These are phyloP conservation scores for Acarospora socialis DNA, from an alignment of 2,329 filamentous ascomycete genomes.

Conservation along the genomic window DNA sequence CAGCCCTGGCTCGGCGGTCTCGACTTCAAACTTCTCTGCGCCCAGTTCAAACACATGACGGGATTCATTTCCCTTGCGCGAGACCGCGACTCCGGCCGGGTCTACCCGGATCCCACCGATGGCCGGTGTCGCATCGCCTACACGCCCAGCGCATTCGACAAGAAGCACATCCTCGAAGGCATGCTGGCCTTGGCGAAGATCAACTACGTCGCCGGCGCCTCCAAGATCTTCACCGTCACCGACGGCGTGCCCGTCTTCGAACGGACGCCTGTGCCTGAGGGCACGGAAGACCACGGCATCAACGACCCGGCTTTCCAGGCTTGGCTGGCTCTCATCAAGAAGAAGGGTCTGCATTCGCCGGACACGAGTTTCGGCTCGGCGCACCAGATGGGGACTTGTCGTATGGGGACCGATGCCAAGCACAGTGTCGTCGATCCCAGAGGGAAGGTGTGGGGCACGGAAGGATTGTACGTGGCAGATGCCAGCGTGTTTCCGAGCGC, in stretches of 20 bases:
- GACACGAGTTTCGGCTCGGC: constrained; percentile 33
- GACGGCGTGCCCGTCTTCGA: constrained; percentile 51
- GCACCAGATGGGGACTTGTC: constrained; percentile 38
- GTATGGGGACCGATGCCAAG: constrained; percentile 28
- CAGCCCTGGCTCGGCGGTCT: constrained; percentile 55
- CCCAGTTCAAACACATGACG: constrained; percentile 54
- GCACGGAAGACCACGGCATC: constrained; percentile 27
- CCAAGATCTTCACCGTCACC: constrained; percentile 58
- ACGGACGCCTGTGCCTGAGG: constrained; percentile 21
- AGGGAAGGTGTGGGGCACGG: constrained; percentile 33
- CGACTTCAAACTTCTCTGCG: constrained; percentile 56
- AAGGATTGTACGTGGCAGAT: constrained; percentile 34
- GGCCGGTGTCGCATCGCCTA: constrained; percentile 57
- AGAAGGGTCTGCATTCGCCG: constrained; percentile 30
- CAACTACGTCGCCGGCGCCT: constrained; percentile 61
- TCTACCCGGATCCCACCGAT: constrained; percentile 56
- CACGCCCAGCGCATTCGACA: constrained; percentile 55
- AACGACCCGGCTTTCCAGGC: constrained; percentile 40
- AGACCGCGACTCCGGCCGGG: constrained; percentile 60
- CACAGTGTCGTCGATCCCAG: constrained; percentile 30
- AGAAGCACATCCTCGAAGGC: constrained; percentile 56
- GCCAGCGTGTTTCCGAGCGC: constrained; percentile 37
- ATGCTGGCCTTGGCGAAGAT: constrained; percentile 60
- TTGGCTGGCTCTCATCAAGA: constrained; percentile 39
- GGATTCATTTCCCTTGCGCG: constrained; percentile 61